Evolutionary conservation across 2,329 filamentous ascomycete genomes (phyloP).

Genomic region (Clarireedia paspali): DNA sequence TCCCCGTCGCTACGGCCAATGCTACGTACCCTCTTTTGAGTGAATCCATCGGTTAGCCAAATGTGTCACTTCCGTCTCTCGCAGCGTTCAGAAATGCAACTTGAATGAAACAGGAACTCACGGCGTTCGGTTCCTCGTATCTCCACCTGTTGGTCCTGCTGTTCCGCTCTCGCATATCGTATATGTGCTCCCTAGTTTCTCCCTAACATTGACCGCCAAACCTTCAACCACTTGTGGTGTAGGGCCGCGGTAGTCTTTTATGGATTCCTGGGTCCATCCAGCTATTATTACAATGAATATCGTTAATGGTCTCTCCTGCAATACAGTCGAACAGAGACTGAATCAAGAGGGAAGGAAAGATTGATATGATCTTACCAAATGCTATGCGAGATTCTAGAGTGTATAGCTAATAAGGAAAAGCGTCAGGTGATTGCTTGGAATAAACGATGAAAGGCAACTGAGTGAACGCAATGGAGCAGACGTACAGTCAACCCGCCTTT

Average conservation of each 20-base stretch:
- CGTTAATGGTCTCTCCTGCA: not conserved
- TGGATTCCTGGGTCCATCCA: constrained; percentile 49
- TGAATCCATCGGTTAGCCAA: not conserved
- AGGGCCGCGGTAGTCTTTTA: constrained; percentile 49
- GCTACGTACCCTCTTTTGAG: constrained; percentile 51
- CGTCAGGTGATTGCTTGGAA: not conserved
- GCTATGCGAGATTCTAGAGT: constrained; percentile 27
- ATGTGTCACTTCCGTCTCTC: too few species aligned
- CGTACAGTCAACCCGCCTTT: constrained; percentile 50
- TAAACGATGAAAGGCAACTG: not conserved
- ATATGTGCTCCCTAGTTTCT: constrained; percentile 48
- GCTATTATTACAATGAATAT: constrained; percentile 26
- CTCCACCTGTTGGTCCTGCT: constrained; percentile 53
- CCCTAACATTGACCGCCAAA: constrained; percentile 48
- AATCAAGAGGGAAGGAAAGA: not conserved
- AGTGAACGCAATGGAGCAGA: not conserved
- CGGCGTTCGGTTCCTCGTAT: constrained; percentile 48
- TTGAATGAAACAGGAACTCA: constrained; percentile 21
- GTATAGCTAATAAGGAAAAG: constrained; percentile 20
- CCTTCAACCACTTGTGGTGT: constrained; percentile 49
- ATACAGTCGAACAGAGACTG: not conserved
- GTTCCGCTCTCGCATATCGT: constrained; percentile 53
- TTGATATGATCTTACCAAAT: constrained; percentile 19
- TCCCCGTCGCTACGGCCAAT: constrained; percentile 47
- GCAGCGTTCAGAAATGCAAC: not conserved